These are phyloP conservation scores for Dendrobium nobile DNA, from an alignment of 106 monocot species.

Conservation along the genomic window DNA sequence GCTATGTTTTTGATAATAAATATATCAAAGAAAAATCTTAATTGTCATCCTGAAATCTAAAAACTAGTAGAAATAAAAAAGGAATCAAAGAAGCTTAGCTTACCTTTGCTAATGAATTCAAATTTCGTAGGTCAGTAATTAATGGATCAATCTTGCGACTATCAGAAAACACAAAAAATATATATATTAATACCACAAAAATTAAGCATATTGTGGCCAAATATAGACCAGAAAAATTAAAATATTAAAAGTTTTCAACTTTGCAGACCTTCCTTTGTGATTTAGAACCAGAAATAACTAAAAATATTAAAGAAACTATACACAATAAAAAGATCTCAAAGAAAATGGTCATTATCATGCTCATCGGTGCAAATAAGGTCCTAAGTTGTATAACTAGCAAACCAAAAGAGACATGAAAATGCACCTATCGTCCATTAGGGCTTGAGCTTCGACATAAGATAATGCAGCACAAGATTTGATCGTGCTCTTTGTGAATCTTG, in stretches of 20 bases:
- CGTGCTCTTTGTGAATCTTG: conserved; percentile 92
- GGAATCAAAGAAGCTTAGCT: not conserved
- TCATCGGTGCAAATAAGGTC: not conserved
- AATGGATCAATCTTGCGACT: conserved; percentile 92
- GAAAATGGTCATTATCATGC: not conserved
- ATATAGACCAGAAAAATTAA: not conserved
- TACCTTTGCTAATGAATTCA: conserved; percentile 97
- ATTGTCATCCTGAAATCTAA: not conserved
- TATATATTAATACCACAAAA: not conserved
- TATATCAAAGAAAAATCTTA: not conserved
- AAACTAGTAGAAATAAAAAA: not conserved
- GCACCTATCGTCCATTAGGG: conserved; percentile 97
- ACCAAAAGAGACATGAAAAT: not conserved
- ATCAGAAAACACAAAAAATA: conserved; percentile 12
- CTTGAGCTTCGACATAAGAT: conserved; percentile 99
- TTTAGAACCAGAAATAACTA: not conserved
- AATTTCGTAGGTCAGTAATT: conserved; percentile 79
- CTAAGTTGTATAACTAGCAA: not conserved
- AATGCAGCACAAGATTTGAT: conserved; percentile 99
- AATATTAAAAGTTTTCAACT: not conserved
- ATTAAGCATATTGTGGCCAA: not conserved
- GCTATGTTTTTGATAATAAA: conserved; percentile 23
- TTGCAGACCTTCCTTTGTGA: not conserved
- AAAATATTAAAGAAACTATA: not conserved
- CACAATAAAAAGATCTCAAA: not conserved